Percentiles rank a stretch among this genome's conserved stretches.
Evolutionary conservation across 2,329 filamentous ascomycete genomes (phyloP).

Genomic region (Nannizziopsis barbatae): DNA sequence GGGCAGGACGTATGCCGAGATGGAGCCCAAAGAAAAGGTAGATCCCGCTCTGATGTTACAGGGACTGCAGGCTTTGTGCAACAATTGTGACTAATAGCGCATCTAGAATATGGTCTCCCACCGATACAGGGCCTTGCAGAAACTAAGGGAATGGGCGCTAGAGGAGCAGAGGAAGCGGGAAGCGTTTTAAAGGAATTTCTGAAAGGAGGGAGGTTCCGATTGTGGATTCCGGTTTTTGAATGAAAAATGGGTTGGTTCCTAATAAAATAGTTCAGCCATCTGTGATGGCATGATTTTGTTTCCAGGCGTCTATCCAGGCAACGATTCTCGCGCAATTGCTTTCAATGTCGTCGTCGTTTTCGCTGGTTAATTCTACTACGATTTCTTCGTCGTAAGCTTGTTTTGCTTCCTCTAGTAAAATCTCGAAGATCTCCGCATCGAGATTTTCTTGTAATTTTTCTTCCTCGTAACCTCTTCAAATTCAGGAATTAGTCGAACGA

Average conservation of each 20-base stretch:
- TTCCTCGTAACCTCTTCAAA: constrained; percentile 61
- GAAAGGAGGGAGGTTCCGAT: too few species aligned
- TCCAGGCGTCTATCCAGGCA: constrained; percentile 75
- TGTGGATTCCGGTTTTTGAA: neutral
- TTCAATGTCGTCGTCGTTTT: constrained; percentile 74
- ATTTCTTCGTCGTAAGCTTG: constrained; percentile 79
- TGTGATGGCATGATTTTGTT: constrained; percentile 36
- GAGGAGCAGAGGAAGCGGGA: constrained; percentile 25
- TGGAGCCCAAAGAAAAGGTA: constrained; percentile 86
- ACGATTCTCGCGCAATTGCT: constrained; percentile 75
- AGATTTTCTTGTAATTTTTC: constrained; percentile 90
- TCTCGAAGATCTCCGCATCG: constrained; percentile 95
- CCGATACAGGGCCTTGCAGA: constrained; percentile 72
- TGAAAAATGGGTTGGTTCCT: too few species aligned
- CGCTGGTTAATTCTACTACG: constrained; percentile 77
- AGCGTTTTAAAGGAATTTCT: neutral
- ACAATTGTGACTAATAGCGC: neutral
- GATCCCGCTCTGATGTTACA: constrained; percentile 18
- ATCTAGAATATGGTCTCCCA: constrained; percentile 79
- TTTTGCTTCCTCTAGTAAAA: constrained; percentile 77
- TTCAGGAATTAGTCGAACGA: constrained; percentile 5
- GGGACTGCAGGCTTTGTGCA: constrained; percentile 3
- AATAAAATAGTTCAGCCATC: constrained; percentile 1
- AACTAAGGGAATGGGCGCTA: constrained; percentile 71
- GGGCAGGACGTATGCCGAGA: constrained; percentile 87